Evolutionary conservation across 805 yeast genomes (phyloP), one percentile per base, ranked within the genome.

Genomic region (Candida odintsovae): DNA sequence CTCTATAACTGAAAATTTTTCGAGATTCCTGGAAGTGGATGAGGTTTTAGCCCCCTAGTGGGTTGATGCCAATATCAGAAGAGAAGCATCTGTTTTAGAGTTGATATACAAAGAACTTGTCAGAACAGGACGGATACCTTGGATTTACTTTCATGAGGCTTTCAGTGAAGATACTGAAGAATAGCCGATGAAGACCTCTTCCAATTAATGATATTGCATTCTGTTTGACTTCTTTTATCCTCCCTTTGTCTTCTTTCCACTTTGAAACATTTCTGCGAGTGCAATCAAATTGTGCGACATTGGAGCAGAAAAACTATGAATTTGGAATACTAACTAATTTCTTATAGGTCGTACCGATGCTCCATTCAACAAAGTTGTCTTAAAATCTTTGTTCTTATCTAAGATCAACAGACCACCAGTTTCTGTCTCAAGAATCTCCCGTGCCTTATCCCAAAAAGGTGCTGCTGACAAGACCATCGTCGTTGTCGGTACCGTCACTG

Each of bases 321-420:
- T 33, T 23, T 42, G 20, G 29, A 42, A 37, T 67, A 67, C 70
- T 68, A 69, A 73, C 78, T 46, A 52, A 48, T 52, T 47, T 54
- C 50, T 46, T 53, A 48, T 62, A 78, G 96, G 96, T 81, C 97
- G 99, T 80, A 92, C 98, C 68, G 97, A 90, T 74, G 89, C 96
- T 76, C 83, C 90, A 71, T 94, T 94, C 95, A 94, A 94, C 97
- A 89, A 87, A 83, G 89, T 90, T 66, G 75, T 94, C 78, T 86
- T 94, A 73, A 89, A 77, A 75, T 79, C 92, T 70, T 84, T 94
- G 75, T 94, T 89, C 89, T 81, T 94, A 69, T 92, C 98, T 62
- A 94, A 94, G 92, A 78, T 83, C 75, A 94, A 94, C 97, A 89
- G 96, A 81, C 99, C 98, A 69, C 99, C 99, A 58, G 99, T 94